These are phyloP conservation scores for Boletellus deceptivus DNA, from an alignment of 1,284 basidiomycete genomes.

Conservation along the genomic window DNA sequence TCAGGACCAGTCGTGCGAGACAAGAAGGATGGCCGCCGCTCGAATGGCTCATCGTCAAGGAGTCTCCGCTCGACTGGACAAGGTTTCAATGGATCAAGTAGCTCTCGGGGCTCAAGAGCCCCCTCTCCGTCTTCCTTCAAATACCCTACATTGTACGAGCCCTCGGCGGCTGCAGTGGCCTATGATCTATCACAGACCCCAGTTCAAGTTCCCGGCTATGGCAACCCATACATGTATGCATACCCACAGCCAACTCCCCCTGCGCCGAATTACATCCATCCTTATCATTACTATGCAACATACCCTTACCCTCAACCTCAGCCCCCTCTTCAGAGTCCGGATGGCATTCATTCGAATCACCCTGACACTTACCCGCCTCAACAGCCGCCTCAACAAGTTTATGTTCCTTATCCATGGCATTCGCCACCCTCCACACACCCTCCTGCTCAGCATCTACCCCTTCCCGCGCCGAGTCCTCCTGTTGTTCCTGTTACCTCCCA, in stretches of 20 bases:
- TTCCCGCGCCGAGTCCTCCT: constrained; percentile 32
- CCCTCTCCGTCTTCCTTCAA: constrained; percentile 68
- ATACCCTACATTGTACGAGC: constrained; percentile 69
- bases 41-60: constrained; percentile 53
- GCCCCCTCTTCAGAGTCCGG: constrained; percentile 31
- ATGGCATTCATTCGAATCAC: constrained; percentile 33
- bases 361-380: constrained; percentile 35
- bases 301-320: constrained; percentile 37
- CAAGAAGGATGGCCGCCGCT: constrained; percentile 48
- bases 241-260: constrained; percentile 35
- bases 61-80: constrained; percentile 52
- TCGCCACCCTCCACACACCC: constrained; percentile 25
- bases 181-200: constrained; percentile 51
- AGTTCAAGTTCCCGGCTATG: constrained; percentile 38
- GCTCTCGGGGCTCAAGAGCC: constrained; percentile 66
- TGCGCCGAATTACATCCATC: constrained; percentile 34
- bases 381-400: constrained; percentile 34
- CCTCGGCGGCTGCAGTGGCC: constrained; percentile 40
- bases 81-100: constrained; percentile 53
- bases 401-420: constrained; percentile 44
- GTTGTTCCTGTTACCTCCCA: constrained; percentile 33
- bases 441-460: constrained; percentile 34
- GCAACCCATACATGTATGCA: constrained; percentile 40
- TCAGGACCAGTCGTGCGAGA: constrained; percentile 59
- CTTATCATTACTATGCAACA: constrained; percentile 39